Conservation (phyloP, 805 yeast genomes). For the Clavispora carvajalis region DNA sequence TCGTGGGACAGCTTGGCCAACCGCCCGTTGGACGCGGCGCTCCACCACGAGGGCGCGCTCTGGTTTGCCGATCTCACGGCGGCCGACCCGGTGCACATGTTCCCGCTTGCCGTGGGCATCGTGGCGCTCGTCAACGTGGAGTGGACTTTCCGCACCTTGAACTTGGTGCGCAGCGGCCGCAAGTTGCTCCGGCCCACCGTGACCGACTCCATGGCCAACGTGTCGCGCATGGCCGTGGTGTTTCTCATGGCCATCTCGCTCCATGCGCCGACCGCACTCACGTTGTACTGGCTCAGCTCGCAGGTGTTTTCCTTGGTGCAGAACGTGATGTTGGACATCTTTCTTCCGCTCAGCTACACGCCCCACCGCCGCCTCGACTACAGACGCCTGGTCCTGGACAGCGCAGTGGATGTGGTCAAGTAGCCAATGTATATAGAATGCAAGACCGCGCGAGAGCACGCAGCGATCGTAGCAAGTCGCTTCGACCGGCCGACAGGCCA, state of each 20-base stretch:
- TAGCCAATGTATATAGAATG: background rate
- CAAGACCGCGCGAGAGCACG: too few relatives aligned
- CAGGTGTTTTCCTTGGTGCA: constrained; percentile 73
- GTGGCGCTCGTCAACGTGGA: constrained; percentile 74
- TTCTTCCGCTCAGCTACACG: constrained; percentile 53
- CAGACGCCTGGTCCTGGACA: constrained; percentile 10
- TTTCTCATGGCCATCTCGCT: constrained; percentile 79
- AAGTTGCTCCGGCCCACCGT: constrained; percentile 49
- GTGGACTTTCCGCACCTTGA: constrained; percentile 68
- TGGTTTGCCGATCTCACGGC: constrained; percentile 60
- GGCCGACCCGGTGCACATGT: constrained; percentile 54
- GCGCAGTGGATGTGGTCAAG: constrained; percentile 10
- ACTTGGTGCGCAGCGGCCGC: constrained; percentile 38
- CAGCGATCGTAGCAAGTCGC: too few relatives aligned
- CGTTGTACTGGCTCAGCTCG: constrained; percentile 88
- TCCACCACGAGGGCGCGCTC: constrained; percentile 50
- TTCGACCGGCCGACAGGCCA: too few relatives aligned
- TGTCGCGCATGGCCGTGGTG: constrained; percentile 70
- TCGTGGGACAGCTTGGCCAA: constrained; percentile 38
- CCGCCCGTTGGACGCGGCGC: constrained; percentile 45
- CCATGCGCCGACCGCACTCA: constrained; percentile 79
- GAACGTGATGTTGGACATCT: constrained; percentile 62
- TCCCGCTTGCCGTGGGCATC: constrained; percentile 71
- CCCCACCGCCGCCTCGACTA: constrained; percentile 35
- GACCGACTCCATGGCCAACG: constrained; percentile 59